Evolutionary conservation across 1,284 basidiomycete genomes (phyloP), one percentile per base, ranked within the genome.

Genomic region (Apiotrichum brassicae): DNA sequence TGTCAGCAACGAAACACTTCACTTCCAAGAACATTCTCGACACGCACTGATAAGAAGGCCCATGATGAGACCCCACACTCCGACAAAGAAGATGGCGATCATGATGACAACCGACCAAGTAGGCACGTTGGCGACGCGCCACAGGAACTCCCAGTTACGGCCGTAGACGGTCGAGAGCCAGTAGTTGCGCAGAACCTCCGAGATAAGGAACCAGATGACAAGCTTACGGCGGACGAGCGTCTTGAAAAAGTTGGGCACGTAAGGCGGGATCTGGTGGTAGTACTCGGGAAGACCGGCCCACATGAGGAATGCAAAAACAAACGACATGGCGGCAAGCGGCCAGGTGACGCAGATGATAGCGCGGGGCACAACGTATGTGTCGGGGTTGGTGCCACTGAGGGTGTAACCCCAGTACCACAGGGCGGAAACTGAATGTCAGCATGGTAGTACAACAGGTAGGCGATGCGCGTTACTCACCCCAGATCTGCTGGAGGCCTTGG

Each of bases 371-470:
- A 71, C 63, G 43, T 69, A 73, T 6, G 36, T 47, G 18, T 56
- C 42, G 12, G 72, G 71, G 49, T 74, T 64, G 37, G 54, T 61
- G 37, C 72, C 72, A 59, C 84, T 85, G 53, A 94, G 77, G 43
- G 82, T 80, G 71, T 85, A 82, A 60, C 90, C 90, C 90, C 90
- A 94, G 66, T 88, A 94, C 90, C 90, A 94, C 33, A 94, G 75
- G 8, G 87, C 89, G 2, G 90, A 86, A 11, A 92, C 66, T 38
- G 37, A 20, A 4, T 6, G 37, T 38, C 37, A 38, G 37, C 13
- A 24, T 23, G 13, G 22, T 14, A 23, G 9, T 6, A 9, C 12
- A 14, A 9, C 23, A 13, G 7, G 7, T 9, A 4, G 6, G 14
- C 13, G 14, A 22, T 4, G 14, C 16, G n/a, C n/a, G n/a, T n/a